Evolutionary conservation across 768 basidiomycete species (phyloP).

Genomic region (Nevesoporus exiguus): DNA sequence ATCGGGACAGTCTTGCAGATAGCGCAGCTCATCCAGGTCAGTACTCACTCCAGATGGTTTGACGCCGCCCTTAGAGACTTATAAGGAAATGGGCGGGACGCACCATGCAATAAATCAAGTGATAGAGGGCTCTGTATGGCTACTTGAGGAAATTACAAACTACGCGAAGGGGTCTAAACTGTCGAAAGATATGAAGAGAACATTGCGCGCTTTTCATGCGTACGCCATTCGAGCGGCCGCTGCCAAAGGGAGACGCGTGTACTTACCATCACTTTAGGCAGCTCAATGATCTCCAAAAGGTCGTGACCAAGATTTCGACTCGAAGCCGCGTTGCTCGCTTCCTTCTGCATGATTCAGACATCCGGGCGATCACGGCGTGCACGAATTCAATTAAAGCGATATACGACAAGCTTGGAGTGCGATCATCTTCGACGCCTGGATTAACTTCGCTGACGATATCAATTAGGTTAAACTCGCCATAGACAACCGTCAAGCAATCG

Average conservation of each 20-base stretch:
- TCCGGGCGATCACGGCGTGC: slow-evolving; percentile 7
- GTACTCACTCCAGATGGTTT: neutral
- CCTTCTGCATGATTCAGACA: slow-evolving; percentile 8
- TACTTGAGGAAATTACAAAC: too few species aligned
- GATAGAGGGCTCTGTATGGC: too few species aligned
- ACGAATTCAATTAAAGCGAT: slow-evolving; percentile 9
- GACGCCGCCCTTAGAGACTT: too few species aligned
- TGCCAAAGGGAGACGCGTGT: too few species aligned
- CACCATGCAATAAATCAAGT: too few species aligned
- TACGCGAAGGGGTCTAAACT: neutral
- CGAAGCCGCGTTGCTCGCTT: slow-evolving; percentile 5
- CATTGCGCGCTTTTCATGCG: slow-evolving; percentile 3
- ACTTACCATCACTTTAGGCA: slow-evolving; percentile 1
- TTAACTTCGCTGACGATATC: neutral
- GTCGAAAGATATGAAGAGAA: slow-evolving; percentile 3
- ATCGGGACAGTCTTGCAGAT: slow-evolving; percentile 9
- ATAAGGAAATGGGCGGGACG: too few species aligned
- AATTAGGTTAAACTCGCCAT: slow-evolving; percentile 14
- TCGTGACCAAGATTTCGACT: slow-evolving; percentile 7
- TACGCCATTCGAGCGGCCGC: neutral
- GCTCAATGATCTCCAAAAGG: slow-evolving; percentile 2
- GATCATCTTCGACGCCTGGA: neutral
- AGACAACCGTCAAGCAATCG: slow-evolving; percentile 5
- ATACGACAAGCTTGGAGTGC: slow-evolving; percentile 9
- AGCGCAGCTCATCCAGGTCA: slow-evolving; percentile 11